Conservation (phyloP, 148 eudicot species). For the Chenopodium suecicum region DNA sequence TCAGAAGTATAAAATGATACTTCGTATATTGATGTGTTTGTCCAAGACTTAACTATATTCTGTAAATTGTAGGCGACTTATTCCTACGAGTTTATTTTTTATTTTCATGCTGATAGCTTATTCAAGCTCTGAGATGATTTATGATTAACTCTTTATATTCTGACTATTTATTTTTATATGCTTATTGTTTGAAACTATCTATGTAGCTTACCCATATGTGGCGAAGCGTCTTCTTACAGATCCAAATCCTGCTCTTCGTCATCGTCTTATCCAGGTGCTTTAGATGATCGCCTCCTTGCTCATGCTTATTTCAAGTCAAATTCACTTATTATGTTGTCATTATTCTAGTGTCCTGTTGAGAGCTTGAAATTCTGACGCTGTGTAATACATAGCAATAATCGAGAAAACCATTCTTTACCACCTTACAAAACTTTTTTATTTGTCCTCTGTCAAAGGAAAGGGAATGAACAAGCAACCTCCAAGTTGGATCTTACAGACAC, state of each 20-base stretch:
- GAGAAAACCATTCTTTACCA: neutral
- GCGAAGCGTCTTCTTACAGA: constrained; percentile 98
- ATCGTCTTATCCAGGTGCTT: constrained; percentile 89
- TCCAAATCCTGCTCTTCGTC: constrained; percentile 96
- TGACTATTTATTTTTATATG: neutral
- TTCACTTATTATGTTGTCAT: neutral
- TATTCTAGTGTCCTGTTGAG: neutral
- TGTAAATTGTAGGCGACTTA: neutral
- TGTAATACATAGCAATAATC: neutral
- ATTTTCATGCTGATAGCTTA: neutral
- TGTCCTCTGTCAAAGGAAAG: constrained; percentile 39
- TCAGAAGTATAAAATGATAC: neutral
- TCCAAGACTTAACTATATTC: neutral
- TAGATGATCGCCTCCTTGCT: neutral
- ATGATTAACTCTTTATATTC: neutral
- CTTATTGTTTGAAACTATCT: constrained; percentile 5
- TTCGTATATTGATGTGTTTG: too few relatives aligned
- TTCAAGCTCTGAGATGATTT: neutral
- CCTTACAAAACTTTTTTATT: neutral
- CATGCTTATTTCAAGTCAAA: neutral
- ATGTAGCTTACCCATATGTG: constrained; percentile 98
- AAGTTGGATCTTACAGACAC: constrained; percentile 95
- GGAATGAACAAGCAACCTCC: constrained; percentile 39
- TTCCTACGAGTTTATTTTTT: too few relatives aligned
- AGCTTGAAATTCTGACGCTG: neutral